phyloP scores from a whole-genome alignment of 768 basidiomycete genomes.

The Rubroboletus pulcherrimus region DNA sequence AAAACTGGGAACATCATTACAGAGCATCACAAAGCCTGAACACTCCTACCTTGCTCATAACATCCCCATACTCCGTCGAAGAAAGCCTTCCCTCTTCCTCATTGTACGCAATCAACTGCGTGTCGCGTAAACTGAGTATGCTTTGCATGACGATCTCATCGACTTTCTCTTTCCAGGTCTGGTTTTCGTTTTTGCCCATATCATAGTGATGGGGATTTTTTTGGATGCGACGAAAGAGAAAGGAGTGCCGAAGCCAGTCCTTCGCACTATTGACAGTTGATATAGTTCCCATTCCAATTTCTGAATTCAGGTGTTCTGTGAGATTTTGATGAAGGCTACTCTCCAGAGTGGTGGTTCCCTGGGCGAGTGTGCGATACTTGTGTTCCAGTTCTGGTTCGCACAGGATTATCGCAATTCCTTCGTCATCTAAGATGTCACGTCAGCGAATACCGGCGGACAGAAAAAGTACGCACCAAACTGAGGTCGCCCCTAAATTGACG shows the following conservation, averaged over 20 bases:
- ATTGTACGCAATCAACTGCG: conserved; percentile 53
- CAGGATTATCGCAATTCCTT: conserved; percentile 79
- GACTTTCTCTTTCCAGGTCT: conserved; percentile 67
- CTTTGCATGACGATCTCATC: conserved; percentile 73
- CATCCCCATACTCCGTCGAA: conserved; percentile 76
- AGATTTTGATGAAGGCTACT: conserved; percentile 81
- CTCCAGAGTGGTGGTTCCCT: conserved; percentile 77
- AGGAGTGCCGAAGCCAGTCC: conserved; percentile 80
- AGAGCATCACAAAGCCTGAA: neutral
- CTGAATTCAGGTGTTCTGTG: conserved; percentile 89
- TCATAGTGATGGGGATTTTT: conserved; percentile 81
- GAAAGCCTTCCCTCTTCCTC: conserved; percentile 41
- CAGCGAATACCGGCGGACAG: neutral
- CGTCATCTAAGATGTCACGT: conserved; percentile 53
- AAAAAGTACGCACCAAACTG: conserved; percentile 64
- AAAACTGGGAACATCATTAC: conserved; percentile 49
- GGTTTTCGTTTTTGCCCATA: conserved; percentile 49
- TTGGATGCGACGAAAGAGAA: conserved; percentile 81
- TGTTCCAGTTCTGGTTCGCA: conserved; percentile 69
- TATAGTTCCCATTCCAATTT: conserved; percentile 87
- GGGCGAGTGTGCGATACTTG: conserved; percentile 67
- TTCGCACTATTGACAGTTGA: conserved; percentile 64
- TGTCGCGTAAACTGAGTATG: conserved; percentile 54
- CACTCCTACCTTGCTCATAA: conserved; percentile 74
- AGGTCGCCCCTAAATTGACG: conserved; percentile 63